Evolutionary conservation across 345 rosid genomes (phyloP), one percentile per base, ranked within the genome.

Genomic region (Garcia nutans): DNA sequence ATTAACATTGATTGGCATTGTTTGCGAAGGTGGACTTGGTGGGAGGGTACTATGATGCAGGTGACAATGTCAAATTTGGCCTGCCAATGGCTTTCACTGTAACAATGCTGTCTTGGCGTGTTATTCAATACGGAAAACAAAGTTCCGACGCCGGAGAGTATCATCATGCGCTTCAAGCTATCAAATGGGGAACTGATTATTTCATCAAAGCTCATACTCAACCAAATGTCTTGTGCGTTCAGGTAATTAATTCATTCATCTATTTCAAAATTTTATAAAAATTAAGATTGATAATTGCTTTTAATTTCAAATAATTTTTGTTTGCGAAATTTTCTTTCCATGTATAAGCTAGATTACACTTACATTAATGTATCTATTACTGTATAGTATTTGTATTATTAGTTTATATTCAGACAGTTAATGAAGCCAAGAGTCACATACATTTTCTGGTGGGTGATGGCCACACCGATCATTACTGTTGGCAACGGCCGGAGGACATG

Each of bases 401-500:
- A 37, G 41, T 37, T 37, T 37, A 37, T 37, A 37, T 37, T 37
- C 41, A 37, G 41, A 37, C 41, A 37, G 5, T 3, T 37, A 37
- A 37, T 37, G 41, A 37, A 37, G 6, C 41, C 41, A 37, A 37
- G 41, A 37, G 5, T 37, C 7, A 19, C 23, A n/a, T 1, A 44
- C 16, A 20, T 12, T 49, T 47, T 9, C 88, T 89, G 91, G 98
- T 94, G 52, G 99, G 98, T 12, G 97, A 95, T 44, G 97, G 97
- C 47, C 85, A 86, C 56, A 90, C 96, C 13, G 99, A 95, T 57
- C 99, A 95, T 70, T 89, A 89, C 66, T 93, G 99, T 60, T 95
- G 99, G 99, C 98, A 95, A 81, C 84, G 97, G 70, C 97, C 97
- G n/a, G 98, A 95, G 81, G 99, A 95, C 85, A 95, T 93, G 99